A percentile compares a stretch with the other conserved stretches of the same genome.
Conservation (phyloP, 345 rosid species). For the Euphorbia pulcherrima region DNA sequence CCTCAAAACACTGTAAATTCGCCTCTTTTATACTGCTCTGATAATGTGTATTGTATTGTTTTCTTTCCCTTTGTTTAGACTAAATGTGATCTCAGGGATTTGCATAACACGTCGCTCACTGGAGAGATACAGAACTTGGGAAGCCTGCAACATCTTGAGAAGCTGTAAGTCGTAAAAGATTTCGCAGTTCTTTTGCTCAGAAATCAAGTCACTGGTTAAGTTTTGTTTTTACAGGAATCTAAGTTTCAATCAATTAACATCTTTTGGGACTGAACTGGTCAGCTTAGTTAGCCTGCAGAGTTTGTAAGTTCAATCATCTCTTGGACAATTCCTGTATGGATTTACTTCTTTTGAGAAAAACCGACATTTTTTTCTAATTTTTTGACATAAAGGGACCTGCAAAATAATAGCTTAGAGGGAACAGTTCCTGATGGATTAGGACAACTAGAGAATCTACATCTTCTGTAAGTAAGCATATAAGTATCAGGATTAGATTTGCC, state of each 20-base stretch:
- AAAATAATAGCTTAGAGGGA: slow-evolving; percentile 72
- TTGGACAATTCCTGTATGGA: not conserved
- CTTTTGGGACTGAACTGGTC: slow-evolving; percentile 66
- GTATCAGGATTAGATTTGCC: not conserved
- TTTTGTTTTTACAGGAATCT: slow-evolving; percentile 51
- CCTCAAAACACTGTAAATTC: slow-evolving; percentile 71
- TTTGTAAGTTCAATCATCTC: slow-evolving; percentile 52
- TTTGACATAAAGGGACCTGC: slow-evolving; percentile 61
- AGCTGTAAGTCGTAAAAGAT: slow-evolving; percentile 45
- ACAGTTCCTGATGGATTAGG: slow-evolving; percentile 69
- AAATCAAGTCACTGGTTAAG: slow-evolving; percentile 1
- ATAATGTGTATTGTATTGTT: not conserved
- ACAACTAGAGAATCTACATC: slow-evolving; percentile 58
- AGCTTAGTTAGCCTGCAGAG: slow-evolving; percentile 61
- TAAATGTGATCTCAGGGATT: slow-evolving; percentile 47
- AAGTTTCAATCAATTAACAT: slow-evolving; percentile 71
- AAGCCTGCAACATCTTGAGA: slow-evolving; percentile 69
- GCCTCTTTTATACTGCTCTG: not conserved
- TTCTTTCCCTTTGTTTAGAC: not conserved
- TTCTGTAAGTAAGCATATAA: slow-evolving; percentile 52
- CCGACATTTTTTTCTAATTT: not conserved
- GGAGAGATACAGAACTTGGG: slow-evolving; percentile 77
- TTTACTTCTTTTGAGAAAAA: not conserved
- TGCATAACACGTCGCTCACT: slow-evolving; percentile 83
- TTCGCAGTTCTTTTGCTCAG: slow-evolving; percentile 1